Conservation (phyloP, 169 alveolate species). For the Plasmodium adleri region DNA sequence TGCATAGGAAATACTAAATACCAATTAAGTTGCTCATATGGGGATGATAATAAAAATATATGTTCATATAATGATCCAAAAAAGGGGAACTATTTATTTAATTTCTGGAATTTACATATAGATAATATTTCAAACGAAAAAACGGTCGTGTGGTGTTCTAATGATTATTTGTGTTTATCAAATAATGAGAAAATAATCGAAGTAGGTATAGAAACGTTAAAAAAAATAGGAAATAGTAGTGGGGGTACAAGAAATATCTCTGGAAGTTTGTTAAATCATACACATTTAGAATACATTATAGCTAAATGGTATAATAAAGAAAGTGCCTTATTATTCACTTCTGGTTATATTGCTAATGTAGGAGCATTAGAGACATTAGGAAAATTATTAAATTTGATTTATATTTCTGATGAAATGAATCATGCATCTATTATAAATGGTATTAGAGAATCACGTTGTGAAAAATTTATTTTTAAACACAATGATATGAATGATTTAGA, state of each 20-base stretch:
- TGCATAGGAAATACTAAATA: conserved; percentile 38
- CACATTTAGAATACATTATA: conserved; percentile 86
- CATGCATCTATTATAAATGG: conserved; percentile 93
- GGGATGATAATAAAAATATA: neutral
- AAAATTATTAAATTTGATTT: conserved; percentile 83
- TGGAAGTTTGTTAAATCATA: conserved; percentile 88
- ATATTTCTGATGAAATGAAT: conserved; percentile 90
- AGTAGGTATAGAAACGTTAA: conserved; percentile 87
- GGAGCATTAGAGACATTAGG: conserved; percentile 89
- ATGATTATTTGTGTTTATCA: conserved; percentile 92
- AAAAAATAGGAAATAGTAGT: conserved; percentile 89
- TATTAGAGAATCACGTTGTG: conserved; percentile 85
- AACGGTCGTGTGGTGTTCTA: conserved; percentile 84
- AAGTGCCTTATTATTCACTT: conserved; percentile 86
- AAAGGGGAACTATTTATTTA: neutral
- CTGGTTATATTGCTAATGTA: conserved; percentile 92
- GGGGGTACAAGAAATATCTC: conserved; percentile 94
- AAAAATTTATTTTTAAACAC: conserved; percentile 83
- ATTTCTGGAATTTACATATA: neutral
- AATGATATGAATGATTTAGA: conserved; percentile 86
- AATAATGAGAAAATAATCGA: conserved; percentile 86
- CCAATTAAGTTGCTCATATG: neutral
- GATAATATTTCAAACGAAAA: conserved; percentile 9
- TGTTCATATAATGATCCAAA: neutral
- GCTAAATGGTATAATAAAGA: conserved; percentile 89